phyloP scores from a whole-genome alignment of 169 alveolate genomes.

The Plasmodium vinckei region DNA sequence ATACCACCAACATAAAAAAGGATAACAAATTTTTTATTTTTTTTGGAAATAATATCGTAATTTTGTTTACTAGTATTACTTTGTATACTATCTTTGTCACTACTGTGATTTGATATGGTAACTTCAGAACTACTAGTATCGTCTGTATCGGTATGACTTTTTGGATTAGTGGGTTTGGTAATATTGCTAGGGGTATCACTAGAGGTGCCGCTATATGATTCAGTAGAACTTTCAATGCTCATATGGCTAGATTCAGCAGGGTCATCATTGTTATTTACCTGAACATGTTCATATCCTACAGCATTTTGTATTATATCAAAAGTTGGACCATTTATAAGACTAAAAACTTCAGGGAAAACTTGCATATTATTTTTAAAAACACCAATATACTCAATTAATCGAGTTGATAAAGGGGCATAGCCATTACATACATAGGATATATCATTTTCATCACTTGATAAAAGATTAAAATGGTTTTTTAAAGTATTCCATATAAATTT shows the following conservation, averaged over 20 bases:
- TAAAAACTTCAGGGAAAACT: constrained; percentile 52
- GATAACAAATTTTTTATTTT: constrained; percentile 44
- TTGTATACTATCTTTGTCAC: neutral
- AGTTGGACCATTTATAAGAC: constrained; percentile 51
- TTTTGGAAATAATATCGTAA: neutral
- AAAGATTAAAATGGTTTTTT: constrained; percentile 79
- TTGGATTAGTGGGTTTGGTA: neutral
- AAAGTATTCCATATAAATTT: constrained; percentile 78
- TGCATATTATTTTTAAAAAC: constrained; percentile 51
- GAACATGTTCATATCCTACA: constrained; percentile 36
- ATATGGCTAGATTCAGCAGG: neutral
- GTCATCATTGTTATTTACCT: neutral
- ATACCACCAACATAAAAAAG: constrained; percentile 83
- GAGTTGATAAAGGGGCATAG: constrained; percentile 83
- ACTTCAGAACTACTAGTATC: neutral
- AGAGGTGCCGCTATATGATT: neutral
- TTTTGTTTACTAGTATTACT: neutral
- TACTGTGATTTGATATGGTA: neutral
- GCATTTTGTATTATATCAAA: constrained; percentile 54
- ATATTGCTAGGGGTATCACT: neutral
- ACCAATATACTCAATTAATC: constrained; percentile 79
- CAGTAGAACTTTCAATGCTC: neutral
- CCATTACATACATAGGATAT: constrained; percentile 83
- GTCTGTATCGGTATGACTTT: neutral
- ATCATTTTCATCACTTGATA: constrained; percentile 81